phyloP scores from a whole-genome alignment of 2,329 filamentous ascomycete genomes.

The Colletotrichum viniferum region DNA sequence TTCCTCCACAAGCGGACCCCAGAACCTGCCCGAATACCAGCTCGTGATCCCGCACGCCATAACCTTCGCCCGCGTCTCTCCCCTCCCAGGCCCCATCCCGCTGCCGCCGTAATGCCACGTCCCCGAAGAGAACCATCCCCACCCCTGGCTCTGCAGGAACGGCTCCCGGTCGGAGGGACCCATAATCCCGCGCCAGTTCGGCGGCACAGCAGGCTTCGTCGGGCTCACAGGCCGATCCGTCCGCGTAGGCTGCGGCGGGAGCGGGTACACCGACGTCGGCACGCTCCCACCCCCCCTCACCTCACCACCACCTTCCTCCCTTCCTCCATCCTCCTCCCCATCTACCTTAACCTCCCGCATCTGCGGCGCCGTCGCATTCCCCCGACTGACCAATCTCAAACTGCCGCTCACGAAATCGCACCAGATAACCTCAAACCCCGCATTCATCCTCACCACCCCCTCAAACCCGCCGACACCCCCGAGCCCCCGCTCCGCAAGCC shows the following conservation, averaged over 20 bases:
- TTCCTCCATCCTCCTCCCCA: background rate
- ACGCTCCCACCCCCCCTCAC: background rate
- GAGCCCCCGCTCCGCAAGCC: conserved; percentile 42
- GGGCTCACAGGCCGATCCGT: conserved; percentile 38
- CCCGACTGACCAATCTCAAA: conserved; percentile 40
- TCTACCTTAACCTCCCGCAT: conserved; percentile 22
- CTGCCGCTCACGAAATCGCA: conserved; percentile 52
- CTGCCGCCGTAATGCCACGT: conserved; percentile 46
- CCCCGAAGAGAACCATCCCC: conserved; percentile 50
- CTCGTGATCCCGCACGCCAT: conserved; percentile 47
- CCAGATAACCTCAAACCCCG: conserved; percentile 58
- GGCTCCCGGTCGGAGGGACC: conserved; percentile 35
- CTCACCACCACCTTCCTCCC: background rate
- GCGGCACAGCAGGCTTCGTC: conserved; percentile 36
- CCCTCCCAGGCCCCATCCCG: conserved; percentile 39
- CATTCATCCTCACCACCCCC: conserved; percentile 55
- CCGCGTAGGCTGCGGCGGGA: conserved; percentile 39
- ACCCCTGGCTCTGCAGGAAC: conserved; percentile 41
- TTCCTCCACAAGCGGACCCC: conserved; percentile 25
- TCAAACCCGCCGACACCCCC: conserved; percentile 52
- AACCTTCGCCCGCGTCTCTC: conserved; percentile 44
- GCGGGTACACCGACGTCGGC: conserved; percentile 34
- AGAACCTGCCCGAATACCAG: conserved; percentile 46
- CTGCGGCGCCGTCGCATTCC: conserved; percentile 51
- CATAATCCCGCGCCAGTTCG: conserved; percentile 36